These are phyloP conservation scores for Ricinus communis DNA, from an alignment of 345 rosid species.

Conservation along the genomic window DNA sequence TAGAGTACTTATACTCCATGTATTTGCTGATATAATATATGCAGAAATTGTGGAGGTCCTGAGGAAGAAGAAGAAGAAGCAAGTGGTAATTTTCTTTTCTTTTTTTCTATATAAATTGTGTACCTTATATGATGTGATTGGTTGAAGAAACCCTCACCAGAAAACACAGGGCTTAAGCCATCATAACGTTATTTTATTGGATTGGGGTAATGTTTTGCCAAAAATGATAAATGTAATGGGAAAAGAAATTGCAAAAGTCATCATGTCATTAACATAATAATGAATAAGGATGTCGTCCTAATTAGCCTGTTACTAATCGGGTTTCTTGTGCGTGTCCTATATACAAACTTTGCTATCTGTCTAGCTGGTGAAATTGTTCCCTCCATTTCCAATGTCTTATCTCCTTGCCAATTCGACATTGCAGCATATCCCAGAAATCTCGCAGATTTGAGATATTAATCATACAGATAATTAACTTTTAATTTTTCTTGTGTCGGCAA, in stretches of 20 bases:
- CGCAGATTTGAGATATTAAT: conserved; percentile 21
- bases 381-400: background rate
- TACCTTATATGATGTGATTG: conserved; percentile 22
- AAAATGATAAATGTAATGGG: background rate
- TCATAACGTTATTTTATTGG: background rate
- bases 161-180: conserved; percentile 6
- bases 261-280: conserved; percentile 10
- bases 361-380: conserved; percentile 16
- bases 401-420: conserved; percentile 2
- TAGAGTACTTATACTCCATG: no score
- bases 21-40: no score
- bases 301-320: background rate
- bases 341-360: conserved; percentile 18
- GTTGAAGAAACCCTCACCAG: conserved; percentile 21
- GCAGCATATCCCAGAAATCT: conserved; percentile 40
- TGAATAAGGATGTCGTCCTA: conserved; percentile 19
- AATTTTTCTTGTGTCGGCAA: conserved; percentile 16
- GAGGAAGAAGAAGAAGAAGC: no score
- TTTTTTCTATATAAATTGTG: no score
- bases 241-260: background rate
- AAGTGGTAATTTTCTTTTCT: no score
- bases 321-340: conserved; percentile 9
- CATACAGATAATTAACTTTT: background rate
- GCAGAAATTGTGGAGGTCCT: no score
- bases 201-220: background rate